A percentile compares a stretch with the other conserved stretches of the same genome.
Evolutionary conservation across 2,329 filamentous ascomycete species (phyloP).

Genomic region (Lachnellula occidentalis): DNA sequence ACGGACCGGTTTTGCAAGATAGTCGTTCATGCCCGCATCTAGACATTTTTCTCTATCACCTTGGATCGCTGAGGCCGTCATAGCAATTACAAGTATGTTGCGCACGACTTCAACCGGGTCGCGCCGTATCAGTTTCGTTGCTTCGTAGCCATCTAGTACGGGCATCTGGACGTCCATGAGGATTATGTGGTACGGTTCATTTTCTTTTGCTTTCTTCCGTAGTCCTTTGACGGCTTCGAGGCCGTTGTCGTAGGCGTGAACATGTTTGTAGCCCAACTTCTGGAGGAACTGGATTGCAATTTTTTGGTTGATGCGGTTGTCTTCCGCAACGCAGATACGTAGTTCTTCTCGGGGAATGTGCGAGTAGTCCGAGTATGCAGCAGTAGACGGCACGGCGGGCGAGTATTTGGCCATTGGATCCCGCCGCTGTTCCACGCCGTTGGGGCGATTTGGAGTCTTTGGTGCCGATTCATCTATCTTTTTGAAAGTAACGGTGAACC

Average conservation of each 20-base stretch:
- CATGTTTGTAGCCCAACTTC: constrained; percentile 73
- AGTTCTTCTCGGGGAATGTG: constrained; percentile 71
- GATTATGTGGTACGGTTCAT: constrained; percentile 78
- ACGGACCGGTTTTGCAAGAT: constrained; percentile 90
- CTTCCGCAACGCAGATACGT: constrained; percentile 87
- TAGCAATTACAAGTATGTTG: constrained; percentile 87
- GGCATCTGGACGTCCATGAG: constrained; percentile 98
- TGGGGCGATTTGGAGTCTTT: constrained; percentile 41
- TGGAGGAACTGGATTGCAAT: constrained; percentile 89
- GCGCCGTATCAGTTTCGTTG: constrained; percentile 74
- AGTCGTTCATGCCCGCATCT: constrained; percentile 97
- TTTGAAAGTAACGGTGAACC: constrained; percentile 79
- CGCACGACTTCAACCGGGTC: constrained; percentile 72
- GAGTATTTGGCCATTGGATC: constrained; percentile 37
- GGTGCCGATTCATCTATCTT: constrained; percentile 65
- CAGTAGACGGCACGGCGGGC: constrained; percentile 36
- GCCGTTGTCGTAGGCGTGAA: constrained; percentile 87
- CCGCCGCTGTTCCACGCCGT: constrained; percentile 27
- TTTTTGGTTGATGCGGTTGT: constrained; percentile 90
- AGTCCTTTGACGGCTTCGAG: constrained; percentile 82
- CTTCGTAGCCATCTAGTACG: constrained; percentile 85
- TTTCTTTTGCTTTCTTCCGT: constrained; percentile 66
- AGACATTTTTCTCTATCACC: constrained; percentile 92
- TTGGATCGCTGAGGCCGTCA: constrained; percentile 93
- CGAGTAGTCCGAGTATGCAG: constrained; percentile 60